Evolutionary conservation across 2,329 filamentous ascomycete genomes (phyloP).

Genomic region (Plectosphaerella plurivora): DNA sequence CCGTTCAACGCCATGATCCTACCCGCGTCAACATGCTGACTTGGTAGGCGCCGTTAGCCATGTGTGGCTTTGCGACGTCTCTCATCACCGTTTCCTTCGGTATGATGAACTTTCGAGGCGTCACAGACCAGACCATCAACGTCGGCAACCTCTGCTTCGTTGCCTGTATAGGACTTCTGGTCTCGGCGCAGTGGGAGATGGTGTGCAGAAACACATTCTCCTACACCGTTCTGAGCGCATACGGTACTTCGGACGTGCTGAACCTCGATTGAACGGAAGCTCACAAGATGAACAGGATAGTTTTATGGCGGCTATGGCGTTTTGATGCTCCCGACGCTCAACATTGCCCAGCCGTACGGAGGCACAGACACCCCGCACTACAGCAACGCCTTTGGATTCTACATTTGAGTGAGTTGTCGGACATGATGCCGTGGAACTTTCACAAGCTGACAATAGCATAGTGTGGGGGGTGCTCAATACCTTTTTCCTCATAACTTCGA

Average conservation of each 20-base stretch:
- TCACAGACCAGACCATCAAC: not conserved
- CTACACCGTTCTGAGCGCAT: slow-evolving; percentile 49
- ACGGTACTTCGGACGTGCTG: slow-evolving; percentile 26
- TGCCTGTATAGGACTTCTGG: slow-evolving; percentile 42
- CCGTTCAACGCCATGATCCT: not conserved
- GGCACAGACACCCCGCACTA: slow-evolving; percentile 15
- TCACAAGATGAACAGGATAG: not conserved
- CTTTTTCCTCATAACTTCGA: slow-evolving; percentile 19
- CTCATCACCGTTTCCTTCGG: not conserved
- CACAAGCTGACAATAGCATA: slow-evolving; percentile 5
- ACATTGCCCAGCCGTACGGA: not conserved
- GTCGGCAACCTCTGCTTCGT: not conserved
- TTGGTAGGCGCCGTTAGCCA: too few relatives aligned
- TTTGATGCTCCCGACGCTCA: not conserved
- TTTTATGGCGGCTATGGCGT: not conserved
- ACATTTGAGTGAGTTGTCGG: slow-evolving; percentile 15
- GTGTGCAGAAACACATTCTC: slow-evolving; percentile 45
- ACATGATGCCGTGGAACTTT: too few relatives aligned
- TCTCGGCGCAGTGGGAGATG: slow-evolving; percentile 52
- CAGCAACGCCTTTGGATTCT: slow-evolving; percentile 22
- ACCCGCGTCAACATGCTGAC: too few relatives aligned
- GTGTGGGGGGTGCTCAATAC: slow-evolving; percentile 20
- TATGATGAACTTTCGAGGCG: not conserved
- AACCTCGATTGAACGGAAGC: not conserved
- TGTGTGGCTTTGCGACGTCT: not conserved